Percentiles rank a stretch among this genome's conserved stretches.
phyloP scores from a whole-genome alignment of 1,139 yeast genomes.

The Pichia kudriavzevii region DNA sequence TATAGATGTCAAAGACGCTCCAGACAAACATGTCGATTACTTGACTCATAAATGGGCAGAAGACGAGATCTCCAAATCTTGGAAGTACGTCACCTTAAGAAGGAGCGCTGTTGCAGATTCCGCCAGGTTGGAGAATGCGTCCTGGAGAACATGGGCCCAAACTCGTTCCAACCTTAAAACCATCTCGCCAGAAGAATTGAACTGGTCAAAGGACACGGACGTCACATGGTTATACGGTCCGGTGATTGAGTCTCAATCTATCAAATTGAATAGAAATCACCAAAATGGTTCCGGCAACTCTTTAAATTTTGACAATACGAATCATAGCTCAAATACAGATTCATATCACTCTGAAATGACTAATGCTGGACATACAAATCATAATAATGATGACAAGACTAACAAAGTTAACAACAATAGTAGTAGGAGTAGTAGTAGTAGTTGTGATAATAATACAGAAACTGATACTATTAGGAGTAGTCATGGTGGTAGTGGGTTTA shows the following conservation, averaged over 20 bases:
- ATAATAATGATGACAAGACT: neutral
- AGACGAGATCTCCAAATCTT: constrained; percentile 81
- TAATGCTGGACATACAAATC: neutral
- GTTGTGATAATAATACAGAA: constrained; percentile 1
- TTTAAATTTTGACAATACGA: neutral
- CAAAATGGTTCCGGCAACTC: neutral
- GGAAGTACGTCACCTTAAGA: constrained; percentile 85
- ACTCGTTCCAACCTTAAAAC: constrained; percentile 64
- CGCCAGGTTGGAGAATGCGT: constrained; percentile 72
- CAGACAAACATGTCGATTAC: constrained; percentile 87
- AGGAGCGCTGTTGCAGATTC: constrained; percentile 66
- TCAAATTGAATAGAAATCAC: neutral
- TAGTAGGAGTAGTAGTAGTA: neutral
- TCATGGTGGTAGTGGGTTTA: neutral
- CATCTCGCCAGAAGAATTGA: constrained; percentile 66
- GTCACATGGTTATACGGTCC: constrained; percentile 90
- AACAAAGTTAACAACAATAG: constrained; percentile 1
- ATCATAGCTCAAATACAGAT: neutral
- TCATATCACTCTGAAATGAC: neutral
- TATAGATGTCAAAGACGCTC: constrained; percentile 70
- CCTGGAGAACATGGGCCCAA: constrained; percentile 89
- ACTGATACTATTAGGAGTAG: no score
- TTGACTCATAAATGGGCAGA: constrained; percentile 95
- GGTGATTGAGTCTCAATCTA: constrained; percentile 32
- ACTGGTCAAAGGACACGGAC: constrained; percentile 73